Evolutionary conservation across 2,329 filamentous ascomycete species (phyloP).

Genomic region (Kalmusia sp.): DNA sequence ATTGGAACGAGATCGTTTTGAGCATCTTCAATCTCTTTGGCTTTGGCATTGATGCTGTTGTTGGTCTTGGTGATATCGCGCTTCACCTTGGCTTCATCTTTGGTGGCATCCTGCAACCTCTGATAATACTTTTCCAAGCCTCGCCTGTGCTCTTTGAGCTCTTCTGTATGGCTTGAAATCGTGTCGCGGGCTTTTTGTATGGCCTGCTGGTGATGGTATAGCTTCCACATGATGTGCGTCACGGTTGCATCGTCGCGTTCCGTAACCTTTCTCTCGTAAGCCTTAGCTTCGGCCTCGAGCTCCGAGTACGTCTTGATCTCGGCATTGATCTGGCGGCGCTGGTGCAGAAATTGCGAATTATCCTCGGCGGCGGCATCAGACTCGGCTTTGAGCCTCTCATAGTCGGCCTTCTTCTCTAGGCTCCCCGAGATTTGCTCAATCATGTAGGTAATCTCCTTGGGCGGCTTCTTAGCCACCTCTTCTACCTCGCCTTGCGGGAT

Average conservation of each 20-base stretch:
- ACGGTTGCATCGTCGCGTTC: constrained; percentile 92
- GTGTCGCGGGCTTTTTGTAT: constrained; percentile 91
- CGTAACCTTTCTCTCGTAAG: constrained; percentile 87
- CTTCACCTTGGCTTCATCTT: constrained; percentile 79
- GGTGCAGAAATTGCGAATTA: constrained; percentile 85
- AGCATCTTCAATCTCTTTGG: constrained; percentile 85
- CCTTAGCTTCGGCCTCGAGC: constrained; percentile 94
- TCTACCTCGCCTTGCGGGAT: constrained; percentile 99
- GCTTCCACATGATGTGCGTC: constrained; percentile 93
- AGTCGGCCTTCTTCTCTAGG: constrained; percentile 91
- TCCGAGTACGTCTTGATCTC: constrained; percentile 98
- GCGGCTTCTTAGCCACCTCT: constrained; percentile 92
- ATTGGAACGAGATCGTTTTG: constrained; percentile 87
- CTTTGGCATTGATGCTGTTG: constrained; percentile 81
- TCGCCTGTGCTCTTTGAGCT: constrained; percentile 89
- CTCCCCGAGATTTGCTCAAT: constrained; percentile 99
- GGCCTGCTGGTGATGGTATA: constrained; percentile 91
- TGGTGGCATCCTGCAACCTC: constrained; percentile 79
- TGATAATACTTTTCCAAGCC: constrained; percentile 85
- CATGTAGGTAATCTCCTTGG: constrained; percentile 88
- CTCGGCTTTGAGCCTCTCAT: constrained; percentile 87
- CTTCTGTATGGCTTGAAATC: constrained; percentile 92
- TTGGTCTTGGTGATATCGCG: constrained; percentile 84
- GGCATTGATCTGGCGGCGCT: constrained; percentile 91
- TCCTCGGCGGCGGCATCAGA: constrained; percentile 88